Conservation (phyloP, 2,329 filamentous ascomycete genomes). For the Pseudocercospora fijiensis region DNA sequence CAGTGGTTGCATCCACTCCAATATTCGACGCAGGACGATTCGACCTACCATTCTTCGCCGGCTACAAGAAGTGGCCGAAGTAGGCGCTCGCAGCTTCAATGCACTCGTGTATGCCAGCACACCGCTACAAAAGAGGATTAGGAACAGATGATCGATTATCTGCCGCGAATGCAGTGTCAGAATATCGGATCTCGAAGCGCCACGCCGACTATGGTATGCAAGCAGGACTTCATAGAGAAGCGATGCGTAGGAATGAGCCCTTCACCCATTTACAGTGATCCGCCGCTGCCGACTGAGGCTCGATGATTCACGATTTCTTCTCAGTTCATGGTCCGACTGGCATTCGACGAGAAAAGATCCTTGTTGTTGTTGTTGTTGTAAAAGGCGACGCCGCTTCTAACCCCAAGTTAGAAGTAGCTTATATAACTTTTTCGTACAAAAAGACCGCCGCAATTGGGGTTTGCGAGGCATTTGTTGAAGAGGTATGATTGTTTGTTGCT, state of each 20-base stretch:
- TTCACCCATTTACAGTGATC: neutral
- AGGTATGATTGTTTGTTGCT: constrained; percentile 41
- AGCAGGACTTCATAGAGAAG: no score
- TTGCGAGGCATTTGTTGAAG: constrained; percentile 41
- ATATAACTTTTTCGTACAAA: no score
- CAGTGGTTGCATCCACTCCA: neutral
- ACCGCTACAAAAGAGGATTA: neutral
- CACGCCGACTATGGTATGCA: neutral
- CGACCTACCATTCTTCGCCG: neutral
- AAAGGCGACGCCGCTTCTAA: no score
- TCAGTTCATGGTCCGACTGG: neutral
- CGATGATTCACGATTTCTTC: neutral
- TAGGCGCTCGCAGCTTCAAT: neutral
- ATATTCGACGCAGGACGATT: neutral
- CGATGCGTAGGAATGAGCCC: neutral
- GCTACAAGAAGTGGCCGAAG: neutral
- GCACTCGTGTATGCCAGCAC: neutral
- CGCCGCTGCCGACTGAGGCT: neutral
- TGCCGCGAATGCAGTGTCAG: neutral
- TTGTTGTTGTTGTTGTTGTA: no score
- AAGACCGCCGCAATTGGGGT: constrained; percentile 38
- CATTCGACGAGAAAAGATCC: neutral
- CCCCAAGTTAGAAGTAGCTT: no score
- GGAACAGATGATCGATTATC: neutral
- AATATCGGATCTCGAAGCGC: neutral